Evolutionary conservation across 257 asterid species (phyloP).

Genomic region (Nicotiana undulata): DNA sequence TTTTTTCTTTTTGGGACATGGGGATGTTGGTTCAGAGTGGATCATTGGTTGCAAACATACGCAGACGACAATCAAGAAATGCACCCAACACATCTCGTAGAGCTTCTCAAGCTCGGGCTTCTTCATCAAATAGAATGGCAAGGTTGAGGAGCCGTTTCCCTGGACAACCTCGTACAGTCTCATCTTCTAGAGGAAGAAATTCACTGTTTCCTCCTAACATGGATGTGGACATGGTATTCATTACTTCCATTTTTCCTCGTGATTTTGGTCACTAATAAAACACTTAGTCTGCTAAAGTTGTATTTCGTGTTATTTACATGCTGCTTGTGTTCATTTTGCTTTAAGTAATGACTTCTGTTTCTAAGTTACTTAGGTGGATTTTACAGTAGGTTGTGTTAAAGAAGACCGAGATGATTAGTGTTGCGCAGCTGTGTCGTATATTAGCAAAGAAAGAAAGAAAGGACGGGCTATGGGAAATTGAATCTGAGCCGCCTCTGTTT

Average conservation of each 20-base stretch:
- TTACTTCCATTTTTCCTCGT: conserved; percentile 6
- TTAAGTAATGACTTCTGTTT: background rate
- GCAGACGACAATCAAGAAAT: conserved; percentile 39
- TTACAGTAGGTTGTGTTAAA: background rate
- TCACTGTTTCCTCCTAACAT: conserved; percentile 64
- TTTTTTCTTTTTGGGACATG: conserved; percentile 2
- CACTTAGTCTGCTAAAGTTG: conserved; percentile 1
- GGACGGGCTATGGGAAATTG: background rate
- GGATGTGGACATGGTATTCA: conserved; percentile 73
- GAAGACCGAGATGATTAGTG: background rate
- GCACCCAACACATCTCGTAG: conserved; percentile 34
- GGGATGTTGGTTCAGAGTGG: conserved; percentile 39
- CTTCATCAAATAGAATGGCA: conserved; percentile 44
- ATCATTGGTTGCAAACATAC: conserved; percentile 23
- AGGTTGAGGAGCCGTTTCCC: conserved; percentile 70
- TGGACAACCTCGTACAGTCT: conserved; percentile 51
- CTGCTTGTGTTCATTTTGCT: background rate
- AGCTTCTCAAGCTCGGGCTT: conserved; percentile 36
- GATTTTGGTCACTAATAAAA: background rate
- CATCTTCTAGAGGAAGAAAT: conserved; percentile 18
- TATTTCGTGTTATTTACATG: background rate
- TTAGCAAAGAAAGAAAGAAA: background rate
- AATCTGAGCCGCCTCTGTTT: background rate
- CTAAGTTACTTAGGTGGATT: background rate
- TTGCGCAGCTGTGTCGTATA: background rate